Evolutionary conservation across 352 stramenopile species (phyloP), one percentile per base, ranked within the genome.

Genomic region (Globisporangium polare): DNA sequence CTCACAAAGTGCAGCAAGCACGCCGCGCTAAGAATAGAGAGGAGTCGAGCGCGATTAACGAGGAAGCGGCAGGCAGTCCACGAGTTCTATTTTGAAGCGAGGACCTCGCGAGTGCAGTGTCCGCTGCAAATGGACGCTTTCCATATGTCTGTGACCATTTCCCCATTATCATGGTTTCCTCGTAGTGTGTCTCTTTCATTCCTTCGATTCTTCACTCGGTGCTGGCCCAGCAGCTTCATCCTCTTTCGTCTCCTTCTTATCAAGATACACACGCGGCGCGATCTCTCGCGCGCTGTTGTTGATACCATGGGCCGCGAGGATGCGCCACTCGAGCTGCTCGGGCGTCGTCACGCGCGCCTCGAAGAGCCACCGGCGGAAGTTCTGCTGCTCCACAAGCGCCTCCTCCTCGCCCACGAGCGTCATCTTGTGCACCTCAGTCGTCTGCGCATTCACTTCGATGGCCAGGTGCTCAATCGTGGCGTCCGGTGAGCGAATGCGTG

Each of bases 211-310:
- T 24, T 53, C 47, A 37, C 47, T 35, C 24, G 26, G 24, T 29
- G 29, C 47, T 24, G 8, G 18, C 46, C 10, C 47, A 20, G 26
- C 17, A 8, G 15, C 3, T 5, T n/a, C 4, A 3, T 15, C 49
- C 12, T 22, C 31, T 5, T 41, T 39, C 27, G 39, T 17, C 7
- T 26, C 17, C n/a, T 20, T 9, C 47, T 54, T 26, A 5, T 55
- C 7, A 2, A 83, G 65, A 80, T 94, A 22, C 90, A 91, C 47
- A n/a, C 50, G 50, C 27, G 50, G 62, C 17, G 63, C 67, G 35
- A 80, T 56, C 49, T 77, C 55, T 26, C 63, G 69, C 5, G 68
- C 71, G 22, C 62, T 53, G 43, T 75, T 74, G 49, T 74, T 79
- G 5, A 43, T 56, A 39, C 47, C 72, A 29, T 68, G 37, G 0